Evolutionary conservation across 352 stramenopile genomes (phyloP).

Genomic region (Lagenidium sp.): DNA sequence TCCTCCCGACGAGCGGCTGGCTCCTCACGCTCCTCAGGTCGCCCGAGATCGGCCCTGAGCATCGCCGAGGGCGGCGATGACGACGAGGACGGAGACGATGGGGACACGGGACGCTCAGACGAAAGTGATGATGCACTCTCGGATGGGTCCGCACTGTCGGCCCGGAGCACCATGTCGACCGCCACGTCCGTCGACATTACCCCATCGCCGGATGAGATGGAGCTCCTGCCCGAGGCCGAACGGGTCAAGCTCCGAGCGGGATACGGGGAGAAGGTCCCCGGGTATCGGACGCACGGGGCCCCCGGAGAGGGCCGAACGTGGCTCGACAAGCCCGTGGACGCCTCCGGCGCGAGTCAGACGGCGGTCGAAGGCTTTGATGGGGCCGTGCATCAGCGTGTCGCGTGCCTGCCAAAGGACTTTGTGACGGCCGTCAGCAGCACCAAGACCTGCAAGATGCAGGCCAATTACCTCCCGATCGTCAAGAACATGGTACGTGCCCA

Average conservation of each 20-base stretch:
- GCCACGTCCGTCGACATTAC: slow-evolving; percentile 36
- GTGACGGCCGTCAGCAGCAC: slow-evolving; percentile 49
- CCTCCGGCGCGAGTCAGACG: slow-evolving; percentile 44
- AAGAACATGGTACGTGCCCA: slow-evolving; percentile 47
- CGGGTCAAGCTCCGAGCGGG: slow-evolving; percentile 14
- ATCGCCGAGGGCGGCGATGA: slow-evolving; percentile 15
- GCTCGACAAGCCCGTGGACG: slow-evolving; percentile 42
- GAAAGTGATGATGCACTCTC: slow-evolving; percentile 4
- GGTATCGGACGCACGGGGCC: slow-evolving; percentile 41
- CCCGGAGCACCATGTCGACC: slow-evolving; percentile 24
- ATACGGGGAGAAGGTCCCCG: slow-evolving; percentile 37
- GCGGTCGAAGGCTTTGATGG: slow-evolving; percentile 51
- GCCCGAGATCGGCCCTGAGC: slow-evolving; percentile 7
- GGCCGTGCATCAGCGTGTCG: slow-evolving; percentile 50
- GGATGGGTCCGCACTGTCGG: slow-evolving; percentile 20
- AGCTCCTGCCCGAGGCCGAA: slow-evolving; percentile 18
- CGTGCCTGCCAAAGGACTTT: slow-evolving; percentile 59
- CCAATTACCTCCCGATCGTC: slow-evolving; percentile 65
- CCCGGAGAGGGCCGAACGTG: slow-evolving; percentile 52
- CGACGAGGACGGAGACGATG: slow-evolving; percentile 10
- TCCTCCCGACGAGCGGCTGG: not conserved
- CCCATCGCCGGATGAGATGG: slow-evolving; percentile 42
- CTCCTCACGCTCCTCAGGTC: slow-evolving; percentile 5
- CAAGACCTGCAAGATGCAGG: slow-evolving; percentile 71
- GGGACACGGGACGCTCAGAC: slow-evolving; percentile 13